Conservation (phyloP, 2,329 filamentous ascomycete genomes). For the Aspergillus sp. region DNA sequence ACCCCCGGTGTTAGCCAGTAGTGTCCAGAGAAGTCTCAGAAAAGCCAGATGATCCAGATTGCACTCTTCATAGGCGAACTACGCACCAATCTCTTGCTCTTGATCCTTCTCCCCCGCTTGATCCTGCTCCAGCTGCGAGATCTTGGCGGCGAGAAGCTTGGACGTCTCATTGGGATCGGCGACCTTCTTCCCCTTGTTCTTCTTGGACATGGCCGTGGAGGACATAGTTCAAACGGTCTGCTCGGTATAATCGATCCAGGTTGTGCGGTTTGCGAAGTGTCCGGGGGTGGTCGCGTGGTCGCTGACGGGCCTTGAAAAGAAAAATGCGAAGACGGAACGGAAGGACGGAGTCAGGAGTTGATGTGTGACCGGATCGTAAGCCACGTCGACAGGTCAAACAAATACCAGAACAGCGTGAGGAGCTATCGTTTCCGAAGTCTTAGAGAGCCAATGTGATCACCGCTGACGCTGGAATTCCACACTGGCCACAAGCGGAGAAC, state of each 20-base stretch:
- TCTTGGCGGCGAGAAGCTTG: constrained; percentile 88
- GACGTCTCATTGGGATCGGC: constrained; percentile 87
- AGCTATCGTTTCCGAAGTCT: not conserved
- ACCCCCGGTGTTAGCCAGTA: constrained; percentile 28
- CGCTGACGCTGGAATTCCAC: constrained; percentile 16
- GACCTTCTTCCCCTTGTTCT: constrained; percentile 82
- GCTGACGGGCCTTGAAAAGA: constrained; percentile 46
- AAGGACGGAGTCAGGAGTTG: constrained; percentile 19
- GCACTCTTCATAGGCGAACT: constrained; percentile 14
- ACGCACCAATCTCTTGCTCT: constrained; percentile 90
- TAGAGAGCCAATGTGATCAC: constrained; percentile 6
- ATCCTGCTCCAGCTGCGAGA: constrained; percentile 93
- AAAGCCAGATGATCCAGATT: constrained; percentile 5
- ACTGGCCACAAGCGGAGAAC: constrained; percentile 28
- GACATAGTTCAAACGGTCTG: constrained; percentile 42
- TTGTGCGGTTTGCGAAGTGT: constrained; percentile 46
- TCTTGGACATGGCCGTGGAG: constrained; percentile 66
- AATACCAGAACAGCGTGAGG: constrained; percentile 3
- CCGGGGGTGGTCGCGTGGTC: constrained; percentile 50
- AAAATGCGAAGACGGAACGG: constrained; percentile 32
- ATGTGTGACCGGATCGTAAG: constrained; percentile 23
- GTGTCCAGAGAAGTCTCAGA: constrained; percentile 22
- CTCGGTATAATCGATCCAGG: not conserved
- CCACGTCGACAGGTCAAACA: constrained; percentile 13
- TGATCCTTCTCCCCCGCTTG: constrained; percentile 92